Base-by-base conservation (phyloP, 2,329 filamentous ascomycete genomes). In the Botrytis squamosa region DNA sequence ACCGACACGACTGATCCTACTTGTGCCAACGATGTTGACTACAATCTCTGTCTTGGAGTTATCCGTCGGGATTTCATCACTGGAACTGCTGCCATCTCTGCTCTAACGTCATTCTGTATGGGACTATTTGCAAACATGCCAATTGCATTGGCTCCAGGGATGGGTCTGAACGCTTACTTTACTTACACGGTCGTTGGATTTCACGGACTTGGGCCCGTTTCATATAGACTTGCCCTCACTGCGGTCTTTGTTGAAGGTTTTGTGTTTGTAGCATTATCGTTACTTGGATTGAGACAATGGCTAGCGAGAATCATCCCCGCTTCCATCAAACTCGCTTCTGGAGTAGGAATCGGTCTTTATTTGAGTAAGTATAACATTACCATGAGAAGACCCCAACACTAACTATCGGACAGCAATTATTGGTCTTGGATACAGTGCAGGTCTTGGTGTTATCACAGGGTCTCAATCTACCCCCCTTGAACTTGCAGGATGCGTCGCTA, bases 121-220 rank as follows among this genome's bases (percentile, higher is more conserved):
- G 94, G 94, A 42, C 82, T 95, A 1, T 89, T 95, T 76, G 91
- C 94, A 75, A 97, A 97, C 78, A 84, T 85, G 84, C 91, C 91
- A 3, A 90, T 93, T 77, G 90, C 89, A 16, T 83, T 93, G 64
- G 92, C 91, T 18, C 91, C 92, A n/a, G 92, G 91, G 49, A 93
- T 94, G 91, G 92, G 94, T 46, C 82, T 97, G 73, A 97, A 97
- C 80, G 93, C 93, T n/a, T 96, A 97, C 82, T 97, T 97, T 80
- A 88, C 93, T 40, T 97, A 92, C 81, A 83, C 80, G 73, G 91
- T 93, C 63, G 93, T 97, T 73, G 94, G 94, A 4, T 89, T 86
- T 79, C 91, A 95, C 80, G 94, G 93, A 60, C 87, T 85, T 33
- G 93, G 93, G 3, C 85, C 87, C 62, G 90, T 97, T 12, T 89